Percentiles rank a stretch among this genome's conserved stretches.
phyloP scores from a whole-genome alignment of 257 asterid genomes.

The Penstemon eatonii region DNA sequence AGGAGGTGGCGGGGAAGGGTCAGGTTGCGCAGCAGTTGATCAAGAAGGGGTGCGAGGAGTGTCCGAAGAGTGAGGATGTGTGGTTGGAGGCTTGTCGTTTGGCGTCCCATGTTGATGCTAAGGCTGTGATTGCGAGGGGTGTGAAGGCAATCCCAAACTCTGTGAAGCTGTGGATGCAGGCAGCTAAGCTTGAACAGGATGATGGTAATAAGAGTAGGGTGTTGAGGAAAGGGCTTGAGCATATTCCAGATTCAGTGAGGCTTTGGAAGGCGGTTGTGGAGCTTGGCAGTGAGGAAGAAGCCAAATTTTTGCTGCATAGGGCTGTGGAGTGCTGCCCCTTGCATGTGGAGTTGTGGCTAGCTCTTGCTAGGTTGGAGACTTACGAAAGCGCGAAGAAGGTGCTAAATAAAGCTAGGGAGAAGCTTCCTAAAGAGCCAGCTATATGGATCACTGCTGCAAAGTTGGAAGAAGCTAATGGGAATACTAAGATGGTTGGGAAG shows the following conservation, averaged over 20 bases:
- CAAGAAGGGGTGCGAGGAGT: conserved; percentile 77
- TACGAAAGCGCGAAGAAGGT: conserved; percentile 83
- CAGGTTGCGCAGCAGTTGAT: conserved; percentile 73
- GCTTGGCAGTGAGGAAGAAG: conserved; percentile 84
- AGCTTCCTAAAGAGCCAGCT: conserved; percentile 82
- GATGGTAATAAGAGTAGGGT: conserved; percentile 66
- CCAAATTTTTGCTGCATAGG: conserved; percentile 68
- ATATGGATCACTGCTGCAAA: conserved; percentile 94
- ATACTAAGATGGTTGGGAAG: conserved; percentile 62
- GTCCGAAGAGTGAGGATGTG: conserved; percentile 85
- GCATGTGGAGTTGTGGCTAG: conserved; percentile 82
- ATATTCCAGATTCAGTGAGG: conserved; percentile 80
- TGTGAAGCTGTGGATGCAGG: conserved; percentile 91
- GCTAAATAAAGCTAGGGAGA: conserved; percentile 76
- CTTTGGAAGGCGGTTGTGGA: conserved; percentile 97
- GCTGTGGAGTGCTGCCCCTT: conserved; percentile 79
- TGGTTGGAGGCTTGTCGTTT: conserved; percentile 95
- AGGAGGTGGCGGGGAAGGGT: conserved; percentile 90
- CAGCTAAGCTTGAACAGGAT: conserved; percentile 82
- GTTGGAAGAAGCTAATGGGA: conserved; percentile 90
- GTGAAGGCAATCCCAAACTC: conserved; percentile 83
- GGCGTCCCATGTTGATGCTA: conserved; percentile 68
- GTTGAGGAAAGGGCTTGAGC: conserved; percentile 81
- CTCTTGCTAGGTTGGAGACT: conserved; percentile 83
- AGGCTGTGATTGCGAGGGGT: conserved; percentile 86